phyloP scores from a whole-genome alignment of 306 rosid species.

The Arachis hypogaea region DNA sequence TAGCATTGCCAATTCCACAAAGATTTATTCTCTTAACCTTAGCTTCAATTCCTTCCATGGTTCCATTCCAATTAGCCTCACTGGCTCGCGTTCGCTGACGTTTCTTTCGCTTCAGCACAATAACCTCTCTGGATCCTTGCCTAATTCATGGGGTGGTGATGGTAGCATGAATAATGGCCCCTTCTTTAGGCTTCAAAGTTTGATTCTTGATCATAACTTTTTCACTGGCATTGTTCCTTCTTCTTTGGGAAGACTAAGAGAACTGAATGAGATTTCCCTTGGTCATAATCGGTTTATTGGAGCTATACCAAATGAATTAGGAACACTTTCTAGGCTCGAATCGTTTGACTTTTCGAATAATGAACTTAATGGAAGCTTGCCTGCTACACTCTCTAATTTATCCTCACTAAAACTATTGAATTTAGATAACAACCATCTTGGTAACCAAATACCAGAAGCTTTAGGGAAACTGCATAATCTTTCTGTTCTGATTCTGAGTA shows the following conservation, averaged over 20 bases:
- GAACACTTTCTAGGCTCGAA: conserved; percentile 55
- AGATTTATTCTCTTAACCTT: conserved; percentile 57
- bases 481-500: conserved; percentile 59
- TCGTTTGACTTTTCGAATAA: conserved; percentile 57
- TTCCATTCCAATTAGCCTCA: conserved; percentile 48
- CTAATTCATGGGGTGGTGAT: conserved; percentile 50
- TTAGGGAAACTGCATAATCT: conserved; percentile 55
- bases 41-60: conserved; percentile 69
- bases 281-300: conserved; percentile 54
- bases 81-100: conserved; percentile 52
- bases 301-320: conserved; percentile 57
- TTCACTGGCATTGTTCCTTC: conserved; percentile 58
- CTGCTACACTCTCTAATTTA: conserved; percentile 45
- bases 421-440: conserved; percentile 48
- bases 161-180: conserved; percentile 1
- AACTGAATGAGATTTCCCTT: conserved; percentile 53
- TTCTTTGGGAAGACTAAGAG: conserved; percentile 52
- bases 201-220: conserved; percentile 55
- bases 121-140: conserved; percentile 64
- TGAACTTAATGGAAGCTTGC: conserved; percentile 58
- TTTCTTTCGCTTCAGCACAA: conserved; percentile 63
- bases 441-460: conserved; percentile 46
- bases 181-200: conserved; percentile 44
- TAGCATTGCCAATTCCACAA: conserved; percentile 65
- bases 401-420: conserved; percentile 52